These are phyloP conservation scores for Davidsoniella eucalypti DNA, from an alignment of 2,329 filamentous ascomycete species.

Conservation along the genomic window DNA sequence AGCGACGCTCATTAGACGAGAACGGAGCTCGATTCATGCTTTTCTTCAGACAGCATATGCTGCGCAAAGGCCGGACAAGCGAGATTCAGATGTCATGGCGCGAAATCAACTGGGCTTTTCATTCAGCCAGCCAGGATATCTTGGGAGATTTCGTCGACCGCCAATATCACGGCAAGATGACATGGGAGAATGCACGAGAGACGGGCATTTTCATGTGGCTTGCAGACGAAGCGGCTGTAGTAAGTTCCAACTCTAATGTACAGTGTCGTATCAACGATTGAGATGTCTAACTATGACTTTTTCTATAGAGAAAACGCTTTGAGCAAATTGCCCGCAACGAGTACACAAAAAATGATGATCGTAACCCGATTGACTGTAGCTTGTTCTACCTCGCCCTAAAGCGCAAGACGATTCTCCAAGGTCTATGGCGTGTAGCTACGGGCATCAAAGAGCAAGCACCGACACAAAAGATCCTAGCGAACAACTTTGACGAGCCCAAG, in stretches of 20 bases:
- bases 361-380: conserved; percentile 80
- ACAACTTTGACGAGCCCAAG: conserved; percentile 73
- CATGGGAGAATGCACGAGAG: conserved; percentile 73
- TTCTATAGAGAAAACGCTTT: conserved; percentile 30
- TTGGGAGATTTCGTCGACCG: conserved; percentile 65
- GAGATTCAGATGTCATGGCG: conserved; percentile 56
- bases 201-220: conserved; percentile 95
- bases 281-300: background rate
- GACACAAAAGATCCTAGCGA: conserved; percentile 66
- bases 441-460: conserved; percentile 76
- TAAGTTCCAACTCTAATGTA: conserved; percentile 27
- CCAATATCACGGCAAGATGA: conserved; percentile 62
- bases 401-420: conserved; percentile 81
- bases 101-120: conserved; percentile 74
- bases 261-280: background rate
- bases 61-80: conserved; percentile 48
- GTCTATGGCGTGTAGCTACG: conserved; percentile 83
- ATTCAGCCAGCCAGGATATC: conserved; percentile 78
- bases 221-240: conserved; percentile 56
- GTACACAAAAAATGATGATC: conserved; percentile 73
- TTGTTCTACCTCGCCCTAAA: conserved; percentile 79
- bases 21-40: conserved; percentile 78
- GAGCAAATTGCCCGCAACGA: conserved; percentile 85
- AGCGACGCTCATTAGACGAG: conserved; percentile 76
- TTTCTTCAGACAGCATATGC: conserved; percentile 67